phyloP scores from a whole-genome alignment of 2,329 filamentous ascomycete genomes.

The Colletotrichum tropicicola region DNA sequence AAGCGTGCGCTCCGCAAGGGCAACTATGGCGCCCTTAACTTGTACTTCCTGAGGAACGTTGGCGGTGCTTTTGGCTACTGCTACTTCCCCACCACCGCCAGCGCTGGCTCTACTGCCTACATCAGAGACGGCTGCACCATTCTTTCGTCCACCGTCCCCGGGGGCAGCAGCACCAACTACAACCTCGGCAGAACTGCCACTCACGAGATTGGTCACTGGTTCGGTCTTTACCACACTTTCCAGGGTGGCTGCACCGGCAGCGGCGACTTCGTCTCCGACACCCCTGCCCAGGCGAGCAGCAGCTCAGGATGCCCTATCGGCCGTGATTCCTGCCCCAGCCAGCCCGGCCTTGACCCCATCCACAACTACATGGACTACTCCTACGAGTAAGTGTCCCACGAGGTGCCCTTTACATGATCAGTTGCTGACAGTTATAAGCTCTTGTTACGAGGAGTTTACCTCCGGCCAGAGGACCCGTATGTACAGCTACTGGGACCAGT shows the following conservation, averaged over 20 bases:
- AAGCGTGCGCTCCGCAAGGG: slow-evolving; percentile 56
- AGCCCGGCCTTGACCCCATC: slow-evolving; percentile 44
- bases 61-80: slow-evolving; percentile 52
- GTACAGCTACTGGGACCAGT: slow-evolving; percentile 46
- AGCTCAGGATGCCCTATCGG: slow-evolving; percentile 46
- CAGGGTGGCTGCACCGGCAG: slow-evolving; percentile 46
- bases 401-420: neutral
- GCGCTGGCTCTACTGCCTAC: slow-evolving; percentile 42
- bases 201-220: slow-evolving; percentile 59
- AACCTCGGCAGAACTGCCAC: slow-evolving; percentile 42
- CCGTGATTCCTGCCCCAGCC: slow-evolving; percentile 44
- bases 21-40: slow-evolving; percentile 50
- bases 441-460: slow-evolving; percentile 56
- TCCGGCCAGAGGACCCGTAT: slow-evolving; percentile 51
- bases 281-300: slow-evolving; percentile 45
- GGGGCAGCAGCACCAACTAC: slow-evolving; percentile 44
- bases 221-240: slow-evolving; percentile 59
- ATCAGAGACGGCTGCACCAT: slow-evolving; percentile 51
- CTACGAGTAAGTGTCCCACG: slow-evolving; percentile 44
- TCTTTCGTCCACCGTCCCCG: slow-evolving; percentile 46
- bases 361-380: slow-evolving; percentile 52
- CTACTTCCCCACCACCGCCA: slow-evolving; percentile 52
- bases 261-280: slow-evolving; percentile 52
- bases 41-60: slow-evolving; percentile 53
- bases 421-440: slow-evolving; percentile 38